Evolutionary conservation across 805 yeast species (phyloP).

Genomic region (Clavispora asparagi): DNA sequence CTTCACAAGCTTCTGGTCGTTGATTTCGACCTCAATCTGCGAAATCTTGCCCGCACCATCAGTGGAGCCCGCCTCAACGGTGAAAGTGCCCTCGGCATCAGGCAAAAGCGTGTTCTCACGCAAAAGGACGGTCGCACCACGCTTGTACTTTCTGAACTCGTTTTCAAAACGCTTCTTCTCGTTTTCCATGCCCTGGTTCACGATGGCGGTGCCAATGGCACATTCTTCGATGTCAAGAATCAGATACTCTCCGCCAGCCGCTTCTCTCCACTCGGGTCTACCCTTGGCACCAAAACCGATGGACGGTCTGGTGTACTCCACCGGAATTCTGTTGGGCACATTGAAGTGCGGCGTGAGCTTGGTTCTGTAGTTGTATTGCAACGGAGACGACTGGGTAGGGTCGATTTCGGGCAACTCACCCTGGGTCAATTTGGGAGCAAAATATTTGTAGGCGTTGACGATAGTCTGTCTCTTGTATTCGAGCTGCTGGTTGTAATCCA

Average conservation of each 20-base stretch:
- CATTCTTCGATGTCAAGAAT: conserved; percentile 94
- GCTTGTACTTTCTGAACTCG: conserved; percentile 46
- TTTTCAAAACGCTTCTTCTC: conserved; percentile 57
- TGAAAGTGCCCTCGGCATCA: conserved; percentile 18
- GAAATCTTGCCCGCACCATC: conserved; percentile 28
- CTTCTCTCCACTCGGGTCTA: conserved; percentile 60
- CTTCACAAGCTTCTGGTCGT: conserved; percentile 37
- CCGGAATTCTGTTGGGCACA: conserved; percentile 51
- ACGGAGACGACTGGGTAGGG: conserved; percentile 71
- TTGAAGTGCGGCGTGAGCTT: conserved; percentile 95
- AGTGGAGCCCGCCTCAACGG: conserved; percentile 40
- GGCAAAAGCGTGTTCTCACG: conserved; percentile 65
- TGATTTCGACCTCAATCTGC: conserved; percentile 20
- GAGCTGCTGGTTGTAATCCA: conserved; percentile 70
- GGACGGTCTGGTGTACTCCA: conserved; percentile 48
- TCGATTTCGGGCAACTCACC: conserved; percentile 55
- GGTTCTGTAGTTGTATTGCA: conserved; percentile 74
- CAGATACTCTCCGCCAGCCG: conserved; percentile 53
- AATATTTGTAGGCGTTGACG: conserved; percentile 71
- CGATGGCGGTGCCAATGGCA: conserved; percentile 75
- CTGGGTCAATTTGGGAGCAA: conserved; percentile 52
- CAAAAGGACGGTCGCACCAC: conserved; percentile 82
- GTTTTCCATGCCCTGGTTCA: conserved; percentile 66
- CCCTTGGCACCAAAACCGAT: conserved; percentile 90
- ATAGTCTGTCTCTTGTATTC: conserved; percentile 69